Conservation (phyloP, 176 grass and related monocot species). For the Oryza australiensis region DNA sequence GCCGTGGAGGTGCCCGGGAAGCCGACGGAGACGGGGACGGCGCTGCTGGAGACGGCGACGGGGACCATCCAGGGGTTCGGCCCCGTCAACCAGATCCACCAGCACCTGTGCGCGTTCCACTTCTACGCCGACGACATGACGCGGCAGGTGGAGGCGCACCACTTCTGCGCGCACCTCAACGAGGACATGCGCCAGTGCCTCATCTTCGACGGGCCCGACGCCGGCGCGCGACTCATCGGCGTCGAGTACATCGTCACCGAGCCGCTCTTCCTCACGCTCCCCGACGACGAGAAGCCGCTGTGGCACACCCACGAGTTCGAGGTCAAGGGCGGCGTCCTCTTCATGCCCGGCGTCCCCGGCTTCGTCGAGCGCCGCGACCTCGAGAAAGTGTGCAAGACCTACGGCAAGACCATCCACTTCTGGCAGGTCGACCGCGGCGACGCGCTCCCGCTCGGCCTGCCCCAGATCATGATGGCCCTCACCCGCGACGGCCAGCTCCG, state of each 20-base stretch:
- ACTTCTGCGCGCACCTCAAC: slow-evolving; percentile 77
- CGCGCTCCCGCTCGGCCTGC: slow-evolving; percentile 60
- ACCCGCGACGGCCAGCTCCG: slow-evolving; percentile 67
- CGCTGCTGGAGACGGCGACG: slow-evolving; percentile 71
- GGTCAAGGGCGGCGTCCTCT: slow-evolving; percentile 69
- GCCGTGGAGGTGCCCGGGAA: slow-evolving; percentile 64
- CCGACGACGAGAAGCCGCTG: slow-evolving; percentile 84
- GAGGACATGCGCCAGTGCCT: slow-evolving; percentile 90
- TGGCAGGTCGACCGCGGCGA: slow-evolving; percentile 92
- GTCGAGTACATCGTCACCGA: slow-evolving; percentile 71
- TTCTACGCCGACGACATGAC: slow-evolving; percentile 86
- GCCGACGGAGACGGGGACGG: slow-evolving; percentile 61
- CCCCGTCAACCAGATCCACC: slow-evolving; percentile 72
- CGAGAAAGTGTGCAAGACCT: slow-evolving; percentile 57
- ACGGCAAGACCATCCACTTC: slow-evolving; percentile 88
- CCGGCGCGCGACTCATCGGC: slow-evolving; percentile 66
- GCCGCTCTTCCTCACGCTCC: slow-evolving; percentile 66
- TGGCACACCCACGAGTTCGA: slow-evolving; percentile 95
- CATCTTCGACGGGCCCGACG: slow-evolving; percentile 63
- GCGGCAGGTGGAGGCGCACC: slow-evolving; percentile 85
- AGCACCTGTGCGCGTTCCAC: slow-evolving; percentile 95
- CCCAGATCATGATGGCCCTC: slow-evolving; percentile 90
- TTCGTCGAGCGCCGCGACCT: slow-evolving; percentile 59
- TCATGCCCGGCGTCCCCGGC: slow-evolving; percentile 69
- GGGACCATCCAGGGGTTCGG: slow-evolving; percentile 72